Evolutionary conservation across 192 early-diverging fungal genomes (phyloP), one percentile per base, ranked within the genome.

Genomic region (Thamnidium elegans): DNA sequence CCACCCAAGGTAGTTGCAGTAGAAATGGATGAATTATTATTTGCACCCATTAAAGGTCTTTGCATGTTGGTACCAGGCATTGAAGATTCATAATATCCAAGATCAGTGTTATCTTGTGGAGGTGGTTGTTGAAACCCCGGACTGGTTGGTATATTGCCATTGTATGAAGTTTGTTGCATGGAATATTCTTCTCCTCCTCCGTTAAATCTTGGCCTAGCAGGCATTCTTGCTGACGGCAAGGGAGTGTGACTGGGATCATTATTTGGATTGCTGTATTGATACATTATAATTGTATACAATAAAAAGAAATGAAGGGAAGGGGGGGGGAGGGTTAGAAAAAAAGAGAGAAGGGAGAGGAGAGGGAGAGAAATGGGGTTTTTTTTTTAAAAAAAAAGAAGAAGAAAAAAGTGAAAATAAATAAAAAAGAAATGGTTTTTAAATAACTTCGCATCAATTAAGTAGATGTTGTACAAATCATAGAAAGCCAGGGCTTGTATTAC

Each of bases 81-180:
- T 20, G 48, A 51, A 9, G 48, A 50, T 23, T 54, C 62, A 15
- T 64, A 51, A n/a, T 64, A 64, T 9, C 62, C 51, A 58, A 36
- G n/a, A 58, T 39, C 31, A n/a, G 31, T 58, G 21, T 64, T 36
- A 21, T 52, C 47, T 7, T 34, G 47, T 42, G 13, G 45, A 23
- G 17, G 47, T 20, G 48, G 26, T 50, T 23, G 48, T 34, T 23
- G 30, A 34, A n/a, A 30, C 2, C 54, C 55, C 0, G 36, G 34
- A 23, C 39, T 44, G 21, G 56, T 43, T 9, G 36, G 36, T 1
- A 10, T 6, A 13, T 48, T 48, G 6, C 9, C 3, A 48, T 48
- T 48, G 20, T 58, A 58, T 21, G 56, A 58, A 21, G 56, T 58
- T 14, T 58, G 32, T 36, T 58, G 34, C 19, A 58, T 34, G 34